These are phyloP conservation scores for Dendryphion nanum DNA, from an alignment of 2,329 filamentous ascomycete genomes.

Conservation along the genomic window DNA sequence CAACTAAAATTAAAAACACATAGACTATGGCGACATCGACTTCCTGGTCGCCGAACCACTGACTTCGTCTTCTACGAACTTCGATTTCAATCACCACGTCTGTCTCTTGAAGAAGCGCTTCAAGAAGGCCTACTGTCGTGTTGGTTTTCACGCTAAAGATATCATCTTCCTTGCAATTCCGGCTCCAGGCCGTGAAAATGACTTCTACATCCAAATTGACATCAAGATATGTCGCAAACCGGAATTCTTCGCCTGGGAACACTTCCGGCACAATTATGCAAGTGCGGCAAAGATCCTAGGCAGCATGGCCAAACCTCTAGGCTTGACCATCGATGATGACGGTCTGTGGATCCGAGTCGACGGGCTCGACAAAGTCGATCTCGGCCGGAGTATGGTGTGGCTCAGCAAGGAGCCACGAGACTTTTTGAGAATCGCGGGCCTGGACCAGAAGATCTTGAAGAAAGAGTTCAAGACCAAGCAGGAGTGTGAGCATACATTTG, in stretches of 20 bases:
- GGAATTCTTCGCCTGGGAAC: constrained; percentile 18
- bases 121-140: constrained; percentile 15
- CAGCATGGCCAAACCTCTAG: constrained; percentile 20
- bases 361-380: constrained; percentile 22
- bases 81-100: constrained; percentile 14
- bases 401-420: constrained; percentile 19
- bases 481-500: constrained; percentile 15
- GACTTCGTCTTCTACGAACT: constrained; percentile 3
- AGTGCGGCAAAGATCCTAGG: constrained; percentile 23
- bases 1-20: too few relatives aligned
- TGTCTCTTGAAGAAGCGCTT: constrained; percentile 14
- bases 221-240: constrained; percentile 21
- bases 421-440: constrained; percentile 15
- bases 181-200: constrained; percentile 2
- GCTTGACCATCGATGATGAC: constrained; percentile 21
- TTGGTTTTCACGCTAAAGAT: constrained; percentile 11
- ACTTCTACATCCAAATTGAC: constrained; percentile 23
- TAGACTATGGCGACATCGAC: constrained; percentile 23
- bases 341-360: constrained; percentile 23
- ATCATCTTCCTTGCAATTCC: constrained; percentile 26
- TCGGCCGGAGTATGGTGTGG: constrained; percentile 19
- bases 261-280: constrained; percentile 21
- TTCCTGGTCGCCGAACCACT: constrained; percentile 19
- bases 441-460: constrained; percentile 18
- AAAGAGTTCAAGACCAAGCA: constrained; percentile 15